phyloP scores from a whole-genome alignment of 768 basidiomycete genomes.

The Trametes cingulata region DNA sequence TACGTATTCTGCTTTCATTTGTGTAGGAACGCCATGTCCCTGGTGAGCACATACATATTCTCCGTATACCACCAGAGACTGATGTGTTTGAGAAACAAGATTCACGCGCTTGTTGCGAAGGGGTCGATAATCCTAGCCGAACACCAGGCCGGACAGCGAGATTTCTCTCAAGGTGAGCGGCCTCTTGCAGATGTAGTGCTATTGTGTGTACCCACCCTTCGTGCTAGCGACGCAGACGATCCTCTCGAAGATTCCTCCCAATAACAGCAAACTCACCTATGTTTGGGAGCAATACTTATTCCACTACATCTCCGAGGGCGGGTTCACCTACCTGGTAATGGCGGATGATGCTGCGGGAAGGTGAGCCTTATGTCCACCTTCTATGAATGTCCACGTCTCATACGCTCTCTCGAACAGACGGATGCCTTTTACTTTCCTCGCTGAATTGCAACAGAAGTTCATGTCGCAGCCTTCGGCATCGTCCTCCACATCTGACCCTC shows the following conservation, averaged over 20 bases:
- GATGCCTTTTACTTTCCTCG: conserved; percentile 92
- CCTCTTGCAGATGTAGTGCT: not conserved
- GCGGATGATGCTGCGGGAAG: conserved; percentile 91
- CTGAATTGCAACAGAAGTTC: conserved; percentile 84
- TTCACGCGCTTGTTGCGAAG: conserved; percentile 83
- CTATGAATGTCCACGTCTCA: not conserved
- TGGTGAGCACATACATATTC: conserved; percentile 21
- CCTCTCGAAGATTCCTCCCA: conserved; percentile 92
- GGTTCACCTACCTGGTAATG: conserved; percentile 89
- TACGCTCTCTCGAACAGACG: conserved; percentile 46
- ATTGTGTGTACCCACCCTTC: not conserved
- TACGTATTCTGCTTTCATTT: conserved; percentile 1
- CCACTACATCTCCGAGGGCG: conserved; percentile 90
- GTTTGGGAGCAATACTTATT: conserved; percentile 94
- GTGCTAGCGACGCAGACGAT: conserved; percentile 78
- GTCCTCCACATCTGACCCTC: conserved; percentile 47
- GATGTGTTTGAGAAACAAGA: conserved; percentile 24
- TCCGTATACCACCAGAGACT: conserved; percentile 34
- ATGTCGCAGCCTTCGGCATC: conserved; percentile 64
- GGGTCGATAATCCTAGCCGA: conserved; percentile 84
- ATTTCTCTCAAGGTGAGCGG: conserved; percentile 83
- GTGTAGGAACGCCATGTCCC: conserved; percentile 25
- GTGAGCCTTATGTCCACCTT: conserved; percentile 40
- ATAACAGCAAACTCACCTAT: conserved; percentile 77
- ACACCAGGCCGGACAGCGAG: conserved; percentile 74